Evolutionary conservation across 768 basidiomycete species (phyloP).

Genomic region (Grammothele lineata): DNA sequence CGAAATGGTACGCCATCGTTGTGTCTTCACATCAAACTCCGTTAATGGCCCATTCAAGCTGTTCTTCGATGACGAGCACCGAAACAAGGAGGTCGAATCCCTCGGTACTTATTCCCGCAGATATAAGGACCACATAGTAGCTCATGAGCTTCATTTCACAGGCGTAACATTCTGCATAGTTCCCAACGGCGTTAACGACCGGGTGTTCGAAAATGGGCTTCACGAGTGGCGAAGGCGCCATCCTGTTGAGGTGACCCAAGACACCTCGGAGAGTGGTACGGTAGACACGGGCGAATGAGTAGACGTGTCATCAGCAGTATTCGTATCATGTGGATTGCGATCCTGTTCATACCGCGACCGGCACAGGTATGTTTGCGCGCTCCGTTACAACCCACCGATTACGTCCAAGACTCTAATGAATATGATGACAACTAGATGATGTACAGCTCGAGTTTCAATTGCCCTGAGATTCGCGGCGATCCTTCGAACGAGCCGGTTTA

Average conservation of each 20-base stretch:
- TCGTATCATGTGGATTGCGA: too few relatives aligned
- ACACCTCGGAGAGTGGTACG: slow-evolving; percentile 5
- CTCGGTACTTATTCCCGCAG: slow-evolving; percentile 20
- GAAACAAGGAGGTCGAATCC: slow-evolving; percentile 42
- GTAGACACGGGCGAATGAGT: too few relatives aligned
- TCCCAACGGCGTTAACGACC: slow-evolving; percentile 50
- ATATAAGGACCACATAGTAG: too few relatives aligned
- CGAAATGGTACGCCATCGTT: slow-evolving; percentile 39
- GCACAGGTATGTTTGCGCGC: too few relatives aligned
- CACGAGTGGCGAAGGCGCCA: slow-evolving; percentile 59
- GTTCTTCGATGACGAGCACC: slow-evolving; percentile 48
- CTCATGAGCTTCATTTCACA: slow-evolving; percentile 17
- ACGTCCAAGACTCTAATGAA: too few relatives aligned
- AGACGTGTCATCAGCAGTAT: too few relatives aligned
- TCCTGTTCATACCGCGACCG: too few relatives aligned
- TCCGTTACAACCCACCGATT: too few relatives aligned
- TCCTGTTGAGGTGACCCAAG: slow-evolving; percentile 24
- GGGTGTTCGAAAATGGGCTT: slow-evolving; percentile 70
- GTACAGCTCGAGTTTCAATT: too few relatives aligned
- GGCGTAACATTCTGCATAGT: slow-evolving; percentile 86
- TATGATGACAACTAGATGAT: too few relatives aligned
- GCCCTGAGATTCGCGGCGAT: too few relatives aligned
- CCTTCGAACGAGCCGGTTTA: too few relatives aligned
- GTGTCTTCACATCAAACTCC: not conserved
- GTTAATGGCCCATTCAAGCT: slow-evolving; percentile 26